phyloP scores from a whole-genome alignment of 768 basidiomycete genomes.

The Tulasnella sp. region DNA sequence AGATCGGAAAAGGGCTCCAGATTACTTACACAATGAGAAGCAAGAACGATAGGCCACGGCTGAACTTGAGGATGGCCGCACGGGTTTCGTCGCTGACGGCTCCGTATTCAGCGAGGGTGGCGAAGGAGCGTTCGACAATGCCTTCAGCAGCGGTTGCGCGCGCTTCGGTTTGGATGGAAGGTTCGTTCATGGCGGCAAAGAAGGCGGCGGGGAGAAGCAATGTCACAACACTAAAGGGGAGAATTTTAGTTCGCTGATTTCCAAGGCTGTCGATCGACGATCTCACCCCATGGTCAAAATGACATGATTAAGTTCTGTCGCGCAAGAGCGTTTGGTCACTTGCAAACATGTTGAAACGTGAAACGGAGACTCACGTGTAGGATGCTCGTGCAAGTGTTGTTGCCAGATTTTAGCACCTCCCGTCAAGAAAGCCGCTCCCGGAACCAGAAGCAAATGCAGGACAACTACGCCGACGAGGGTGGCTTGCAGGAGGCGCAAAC shows the following conservation, averaged over 20 bases:
- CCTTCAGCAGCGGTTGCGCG: not conserved
- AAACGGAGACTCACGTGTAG: not conserved
- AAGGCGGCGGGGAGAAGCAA: constrained; percentile 56
- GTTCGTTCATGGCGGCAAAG: constrained; percentile 40
- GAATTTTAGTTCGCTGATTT: not conserved
- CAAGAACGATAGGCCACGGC: constrained; percentile 52
- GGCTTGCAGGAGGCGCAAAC: constrained; percentile 49
- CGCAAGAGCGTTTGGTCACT: constrained; percentile 28
- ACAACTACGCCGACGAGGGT: constrained; percentile 65
- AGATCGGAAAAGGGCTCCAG: not conserved
- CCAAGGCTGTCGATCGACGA: not conserved
- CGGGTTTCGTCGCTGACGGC: constrained; percentile 35
- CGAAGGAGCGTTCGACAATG: not conserved
- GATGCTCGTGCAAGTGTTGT: constrained; percentile 37
- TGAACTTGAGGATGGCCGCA: constrained; percentile 44
- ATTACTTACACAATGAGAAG: constrained; percentile 30
- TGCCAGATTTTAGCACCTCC: constrained; percentile 54
- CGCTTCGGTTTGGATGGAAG: not conserved
- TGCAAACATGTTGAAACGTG: not conserved
- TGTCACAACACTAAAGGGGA: constrained; percentile 41
- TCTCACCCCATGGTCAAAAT: not conserved
- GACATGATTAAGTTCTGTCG: constrained; percentile 42
- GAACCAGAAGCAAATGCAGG: constrained; percentile 58
- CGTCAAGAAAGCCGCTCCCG: constrained; percentile 54
- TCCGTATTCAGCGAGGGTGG: constrained; percentile 14